phyloP scores from a whole-genome alignment of 2,329 filamentous ascomycete genomes.

The Cladosporium sp. region DNA sequence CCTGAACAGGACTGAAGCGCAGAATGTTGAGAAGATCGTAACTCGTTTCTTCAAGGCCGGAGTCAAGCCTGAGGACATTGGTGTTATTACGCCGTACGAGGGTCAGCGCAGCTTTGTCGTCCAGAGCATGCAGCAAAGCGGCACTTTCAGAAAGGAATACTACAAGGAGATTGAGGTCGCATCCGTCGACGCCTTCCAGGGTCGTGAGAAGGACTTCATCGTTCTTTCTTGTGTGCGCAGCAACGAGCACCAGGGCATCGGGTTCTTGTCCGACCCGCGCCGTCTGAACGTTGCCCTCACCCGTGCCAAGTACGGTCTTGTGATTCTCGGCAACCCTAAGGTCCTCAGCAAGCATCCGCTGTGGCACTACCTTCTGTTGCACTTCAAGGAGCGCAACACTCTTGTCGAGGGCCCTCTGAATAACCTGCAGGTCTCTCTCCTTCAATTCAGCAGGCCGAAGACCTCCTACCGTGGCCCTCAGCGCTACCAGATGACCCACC shows the following conservation, averaged over 20 bases:
- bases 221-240: constrained; percentile 95
- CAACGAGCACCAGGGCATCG: constrained; percentile 98
- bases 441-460: constrained; percentile 93
- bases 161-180: constrained; percentile 99
- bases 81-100: constrained; percentile 98
- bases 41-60: constrained; percentile 98
- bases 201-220: constrained; percentile 98
- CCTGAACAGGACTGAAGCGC: constrained; percentile 92
- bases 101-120: constrained; percentile 97
- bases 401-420: constrained; percentile 91
- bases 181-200: constrained; percentile 97
- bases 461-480: constrained; percentile 85
- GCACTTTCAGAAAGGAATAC: constrained; percentile 94
- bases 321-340: constrained; percentile 96
- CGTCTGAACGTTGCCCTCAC: constrained; percentile 96
- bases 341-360: constrained; percentile 95
- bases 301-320: constrained; percentile 91
- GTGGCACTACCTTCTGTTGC: constrained; percentile 89
- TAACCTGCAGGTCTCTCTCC: constrained; percentile 89
- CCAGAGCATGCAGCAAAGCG: constrained; percentile 97
- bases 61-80: constrained; percentile 87
- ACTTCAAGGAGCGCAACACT: constrained; percentile 96
- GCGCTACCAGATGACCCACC: constrained; percentile 75
- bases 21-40: constrained; percentile 97
- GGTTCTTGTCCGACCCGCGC: constrained; percentile 94